Base-by-base conservation (phyloP, 352 stramenopile species). In the Pythium insidiosum region DNA sequence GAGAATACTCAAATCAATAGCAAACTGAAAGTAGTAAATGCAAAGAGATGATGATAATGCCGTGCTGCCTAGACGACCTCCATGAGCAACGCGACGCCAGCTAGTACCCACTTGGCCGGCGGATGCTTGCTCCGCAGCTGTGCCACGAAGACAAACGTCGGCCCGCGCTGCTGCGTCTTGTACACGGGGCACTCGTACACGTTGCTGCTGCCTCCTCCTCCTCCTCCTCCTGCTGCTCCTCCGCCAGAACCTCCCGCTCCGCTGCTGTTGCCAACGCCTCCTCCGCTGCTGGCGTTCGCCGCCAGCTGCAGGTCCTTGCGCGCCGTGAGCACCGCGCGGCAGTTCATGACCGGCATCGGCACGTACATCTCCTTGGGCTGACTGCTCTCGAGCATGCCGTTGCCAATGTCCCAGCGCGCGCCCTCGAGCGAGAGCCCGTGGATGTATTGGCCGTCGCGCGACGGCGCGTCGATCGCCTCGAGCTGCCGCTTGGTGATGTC, bases 331-430 rank as follows among this genome's bases (percentile, higher is more conserved):
- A 88, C 61, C 3, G 84, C 86, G 19, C 87, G 78, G 43, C 68
- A 89, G 43, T 93, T 95, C 38, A 97, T 88, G 19, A 97, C 87
- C 5, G 90, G 89, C 88, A 97, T 96, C 1, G 47, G 13, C 20
- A 85, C 87, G 61, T 92, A 88, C 69, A 97, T 93, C 53, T 97
- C 88, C 65, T 94, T 89, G 0, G 89, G 84, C 24, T 73, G 33
- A 39, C 79, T 89, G 23, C 52, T 60, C 38, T 95, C 84, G 21
- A 97, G 66, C 24, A 87, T 77, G 16, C 81, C 75, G 44, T 73
- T 83, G 13, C 68, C 58, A 2, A 91, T 43, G 46, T 96, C 82
- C 84, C 84, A 97, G 11, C 83, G 73, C 20, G 88, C 89, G 10
- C 89, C 90, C 70, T 97, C 89, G 12, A 97, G 75, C 6, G 66